A percentile compares a stretch with the other conserved stretches of the same genome.
Evolutionary conservation across 2,329 filamentous ascomycete genomes (phyloP).

Genomic region (Biscogniauxia sp.): DNA sequence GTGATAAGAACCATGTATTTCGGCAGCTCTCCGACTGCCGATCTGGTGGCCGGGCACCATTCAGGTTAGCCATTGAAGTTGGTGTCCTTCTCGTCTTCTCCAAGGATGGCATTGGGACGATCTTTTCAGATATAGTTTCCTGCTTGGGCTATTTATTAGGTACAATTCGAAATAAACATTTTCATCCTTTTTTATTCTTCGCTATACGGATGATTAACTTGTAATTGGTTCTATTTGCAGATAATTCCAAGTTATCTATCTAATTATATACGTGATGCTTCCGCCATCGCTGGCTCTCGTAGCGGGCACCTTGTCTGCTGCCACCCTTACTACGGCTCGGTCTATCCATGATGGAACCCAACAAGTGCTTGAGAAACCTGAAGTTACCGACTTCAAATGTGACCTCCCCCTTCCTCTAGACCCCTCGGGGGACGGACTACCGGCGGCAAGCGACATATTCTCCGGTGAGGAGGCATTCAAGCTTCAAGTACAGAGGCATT

Average conservation of each 20-base stretch:
- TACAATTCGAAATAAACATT: no score
- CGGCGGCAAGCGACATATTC: constrained; percentile 29
- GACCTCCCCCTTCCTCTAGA: constrained; percentile 28
- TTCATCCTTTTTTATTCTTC: no score
- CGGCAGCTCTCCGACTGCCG: constrained; percentile 7
- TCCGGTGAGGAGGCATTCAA: constrained; percentile 26
- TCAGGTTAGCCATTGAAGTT: not conserved
- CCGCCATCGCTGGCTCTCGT: constrained; percentile 19
- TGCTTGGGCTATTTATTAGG: no score
- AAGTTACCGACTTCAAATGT: constrained; percentile 25
- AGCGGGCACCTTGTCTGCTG: constrained; percentile 17
- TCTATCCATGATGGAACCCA: constrained; percentile 16
- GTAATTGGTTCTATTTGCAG: no score
- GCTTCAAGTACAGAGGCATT: constrained; percentile 37
- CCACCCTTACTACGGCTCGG: constrained; percentile 9
- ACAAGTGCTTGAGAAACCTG: constrained; percentile 11
- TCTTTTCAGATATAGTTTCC: no score
- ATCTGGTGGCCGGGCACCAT: not conserved
- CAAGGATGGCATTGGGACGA: no score
- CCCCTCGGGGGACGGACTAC: constrained; percentile 31
- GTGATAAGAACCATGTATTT: constrained; percentile 24
- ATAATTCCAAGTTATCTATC: not conserved
- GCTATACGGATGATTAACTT: no score
- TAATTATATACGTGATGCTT: constrained; percentile 12
- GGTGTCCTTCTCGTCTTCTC: not conserved